phyloP scores from a whole-genome alignment of 495 filamentous ascomycete genomes.

The Penicillium riverlandense region DNA sequence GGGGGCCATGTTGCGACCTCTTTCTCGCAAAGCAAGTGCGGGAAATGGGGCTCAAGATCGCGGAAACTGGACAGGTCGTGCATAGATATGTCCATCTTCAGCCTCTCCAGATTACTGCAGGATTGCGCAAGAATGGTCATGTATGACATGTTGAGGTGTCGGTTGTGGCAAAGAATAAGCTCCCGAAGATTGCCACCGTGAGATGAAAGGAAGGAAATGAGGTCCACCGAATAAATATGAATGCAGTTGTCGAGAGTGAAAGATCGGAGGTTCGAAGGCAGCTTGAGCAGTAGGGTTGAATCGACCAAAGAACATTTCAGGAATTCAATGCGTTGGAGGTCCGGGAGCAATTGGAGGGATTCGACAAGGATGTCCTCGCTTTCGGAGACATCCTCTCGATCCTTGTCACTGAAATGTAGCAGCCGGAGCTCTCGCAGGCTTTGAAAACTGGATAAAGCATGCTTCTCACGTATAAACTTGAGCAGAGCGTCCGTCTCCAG shows the following conservation, averaged over 20 bases:
- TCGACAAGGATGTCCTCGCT: conserved; percentile 45
- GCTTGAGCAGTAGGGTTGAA: conserved; percentile 46
- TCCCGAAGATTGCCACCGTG: conserved; percentile 56
- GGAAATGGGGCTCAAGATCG: conserved; percentile 66
- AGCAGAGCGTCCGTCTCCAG: conserved; percentile 43
- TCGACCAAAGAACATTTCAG: conserved; percentile 60
- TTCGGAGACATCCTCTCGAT: conserved; percentile 6
- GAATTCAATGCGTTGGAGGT: conserved; percentile 57
- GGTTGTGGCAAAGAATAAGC: conserved; percentile 68
- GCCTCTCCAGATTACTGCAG: conserved; percentile 60
- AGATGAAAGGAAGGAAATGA: conserved; percentile 52
- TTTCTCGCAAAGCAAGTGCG: conserved; percentile 46
- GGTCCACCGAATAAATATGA: conserved; percentile 50
- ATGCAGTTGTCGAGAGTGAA: conserved; percentile 71
- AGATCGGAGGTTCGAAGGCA: conserved; percentile 55
- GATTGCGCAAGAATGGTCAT: conserved; percentile 48
- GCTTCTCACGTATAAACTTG: conserved; percentile 42
- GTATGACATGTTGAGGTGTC: conserved; percentile 66
- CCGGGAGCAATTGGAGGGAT: conserved; percentile 52
- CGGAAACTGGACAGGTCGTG: conserved; percentile 50
- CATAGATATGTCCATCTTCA: conserved; percentile 69
- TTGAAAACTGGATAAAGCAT: conserved; percentile 53
- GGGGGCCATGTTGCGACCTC: conserved; percentile 71
- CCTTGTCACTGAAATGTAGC: conserved; percentile 46
- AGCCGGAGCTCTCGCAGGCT: conserved; percentile 52